Evolutionary conservation across 495 filamentous ascomycete genomes (phyloP).

Genomic region (Podospora didyma): DNA sequence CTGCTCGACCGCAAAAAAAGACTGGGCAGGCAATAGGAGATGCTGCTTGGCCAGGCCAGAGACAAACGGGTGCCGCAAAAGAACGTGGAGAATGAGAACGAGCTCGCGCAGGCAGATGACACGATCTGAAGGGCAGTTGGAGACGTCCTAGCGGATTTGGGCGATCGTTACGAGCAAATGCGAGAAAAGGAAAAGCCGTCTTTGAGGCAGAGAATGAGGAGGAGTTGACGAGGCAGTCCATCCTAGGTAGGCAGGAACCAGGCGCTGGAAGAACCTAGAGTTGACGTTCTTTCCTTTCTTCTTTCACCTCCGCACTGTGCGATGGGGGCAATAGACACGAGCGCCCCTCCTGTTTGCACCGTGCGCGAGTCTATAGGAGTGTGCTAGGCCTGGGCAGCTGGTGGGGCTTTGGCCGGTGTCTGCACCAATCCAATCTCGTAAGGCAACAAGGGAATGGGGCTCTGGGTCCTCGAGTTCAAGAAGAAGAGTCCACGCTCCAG

Average conservation of each 20-base stretch:
- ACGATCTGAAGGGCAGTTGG: not conserved
- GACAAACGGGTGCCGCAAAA: conserved; percentile 8
- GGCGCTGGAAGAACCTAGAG: not conserved
- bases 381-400: too few species aligned
- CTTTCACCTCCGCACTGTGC: conserved; percentile 11
- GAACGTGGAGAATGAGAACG: conserved; percentile 18
- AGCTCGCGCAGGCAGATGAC: conserved; percentile 3
- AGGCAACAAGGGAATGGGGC: not conserved
- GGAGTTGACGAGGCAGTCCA: conserved; percentile 18
- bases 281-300: conserved; percentile 11
- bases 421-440: not conserved
- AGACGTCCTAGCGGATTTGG: not conserved
- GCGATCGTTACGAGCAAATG: not conserved
- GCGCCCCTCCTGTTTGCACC: too few species aligned
- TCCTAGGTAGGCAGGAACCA: conserved; percentile 3
- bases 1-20: conserved; percentile 6
- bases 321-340: not conserved
- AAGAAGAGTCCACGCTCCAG: not conserved
- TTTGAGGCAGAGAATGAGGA: conserved; percentile 16
- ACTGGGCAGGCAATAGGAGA: not conserved
- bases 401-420: not conserved
- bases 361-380: too few species aligned
- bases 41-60: conserved; percentile 4
- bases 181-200: conserved; percentile 9
- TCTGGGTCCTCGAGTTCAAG: too few species aligned